Evolutionary conservation across 1,284 basidiomycete genomes (phyloP).

Genomic region (Ceratobasidium sp.): DNA sequence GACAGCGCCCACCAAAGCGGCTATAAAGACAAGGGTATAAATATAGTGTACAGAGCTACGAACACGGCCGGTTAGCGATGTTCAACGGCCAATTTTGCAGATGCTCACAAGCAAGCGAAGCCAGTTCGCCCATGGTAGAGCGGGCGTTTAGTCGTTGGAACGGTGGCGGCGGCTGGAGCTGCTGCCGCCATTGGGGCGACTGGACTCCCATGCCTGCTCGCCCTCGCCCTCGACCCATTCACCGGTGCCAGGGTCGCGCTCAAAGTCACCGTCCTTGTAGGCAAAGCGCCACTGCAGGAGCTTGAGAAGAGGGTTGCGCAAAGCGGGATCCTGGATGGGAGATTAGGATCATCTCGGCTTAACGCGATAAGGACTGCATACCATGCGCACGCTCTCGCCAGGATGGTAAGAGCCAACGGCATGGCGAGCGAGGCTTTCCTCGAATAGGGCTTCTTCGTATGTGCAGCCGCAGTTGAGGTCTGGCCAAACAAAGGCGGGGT

Average conservation of each 20-base stretch:
- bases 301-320: slow-evolving; percentile 76
- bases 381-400: slow-evolving; percentile 80
- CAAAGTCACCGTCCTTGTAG: slow-evolving; percentile 84
- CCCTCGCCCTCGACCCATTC: slow-evolving; percentile 46
- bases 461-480: slow-evolving; percentile 82
- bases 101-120: slow-evolving; percentile 20
- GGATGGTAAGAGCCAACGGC: slow-evolving; percentile 78
- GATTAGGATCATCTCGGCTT: slow-evolving; percentile 7
- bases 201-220: slow-evolving; percentile 44
- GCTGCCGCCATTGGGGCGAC: not conserved
- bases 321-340: slow-evolving; percentile 63
- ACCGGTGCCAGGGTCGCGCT: slow-evolving; percentile 50
- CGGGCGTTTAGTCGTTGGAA: slow-evolving; percentile 12
- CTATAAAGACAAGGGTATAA: slow-evolving; percentile 29
- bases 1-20: slow-evolving; percentile 25
- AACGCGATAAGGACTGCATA: slow-evolving; percentile 9
- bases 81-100: not conserved
- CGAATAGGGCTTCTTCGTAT: slow-evolving; percentile 79
- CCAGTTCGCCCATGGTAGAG: slow-evolving; percentile 1
- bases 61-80: not conserved
- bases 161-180: slow-evolving; percentile 23
- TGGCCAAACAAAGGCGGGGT: slow-evolving; percentile 30
- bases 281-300: slow-evolving; percentile 71
- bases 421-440: slow-evolving; percentile 78
- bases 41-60: not conserved